These are phyloP conservation scores for Apiospora rasikravindrae DNA, from an alignment of 2,329 filamentous ascomycete genomes.

Conservation along the genomic window DNA sequence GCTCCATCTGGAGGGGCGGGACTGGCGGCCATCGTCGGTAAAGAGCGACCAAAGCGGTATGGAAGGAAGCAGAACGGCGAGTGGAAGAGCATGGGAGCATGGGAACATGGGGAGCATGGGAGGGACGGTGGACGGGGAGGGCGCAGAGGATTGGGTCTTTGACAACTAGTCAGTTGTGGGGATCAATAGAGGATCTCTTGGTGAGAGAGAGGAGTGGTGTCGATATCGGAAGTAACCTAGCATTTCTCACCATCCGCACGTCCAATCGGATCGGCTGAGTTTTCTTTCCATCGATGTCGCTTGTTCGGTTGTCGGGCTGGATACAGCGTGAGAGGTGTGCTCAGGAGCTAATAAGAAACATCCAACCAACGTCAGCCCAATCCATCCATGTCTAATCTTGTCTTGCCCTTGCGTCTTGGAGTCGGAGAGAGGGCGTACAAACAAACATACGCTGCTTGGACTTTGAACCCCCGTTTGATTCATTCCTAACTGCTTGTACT, in stretches of 20 bases:
- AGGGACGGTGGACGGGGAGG: background rate
- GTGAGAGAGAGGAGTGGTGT: background rate
- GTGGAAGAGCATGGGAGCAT: background rate
- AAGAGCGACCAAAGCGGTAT: background rate
- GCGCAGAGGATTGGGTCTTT: background rate
- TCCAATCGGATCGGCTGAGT: background rate
- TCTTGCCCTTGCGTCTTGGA: too few relatives aligned
- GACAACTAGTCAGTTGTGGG: constrained; percentile 3
- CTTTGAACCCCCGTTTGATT: too few relatives aligned
- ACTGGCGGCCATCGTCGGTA: background rate
- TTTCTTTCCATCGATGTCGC: background rate
- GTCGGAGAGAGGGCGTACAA: too few relatives aligned
- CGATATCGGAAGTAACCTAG: constrained; percentile 14
- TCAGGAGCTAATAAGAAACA: too few relatives aligned
- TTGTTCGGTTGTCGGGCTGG: background rate
- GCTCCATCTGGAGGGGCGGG: background rate
- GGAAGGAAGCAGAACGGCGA: background rate
- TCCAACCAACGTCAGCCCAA: too few relatives aligned
- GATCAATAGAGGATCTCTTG: constrained; percentile 14
- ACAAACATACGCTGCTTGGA: too few relatives aligned
- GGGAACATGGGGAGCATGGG: too few relatives aligned
- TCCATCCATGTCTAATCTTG: too few relatives aligned
- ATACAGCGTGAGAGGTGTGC: background rate
- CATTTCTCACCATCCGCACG: background rate
- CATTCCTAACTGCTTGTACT: too few relatives aligned